phyloP scores from a whole-genome alignment of 2,329 filamentous ascomycete genomes.

The Dactylellina cionopaga region DNA sequence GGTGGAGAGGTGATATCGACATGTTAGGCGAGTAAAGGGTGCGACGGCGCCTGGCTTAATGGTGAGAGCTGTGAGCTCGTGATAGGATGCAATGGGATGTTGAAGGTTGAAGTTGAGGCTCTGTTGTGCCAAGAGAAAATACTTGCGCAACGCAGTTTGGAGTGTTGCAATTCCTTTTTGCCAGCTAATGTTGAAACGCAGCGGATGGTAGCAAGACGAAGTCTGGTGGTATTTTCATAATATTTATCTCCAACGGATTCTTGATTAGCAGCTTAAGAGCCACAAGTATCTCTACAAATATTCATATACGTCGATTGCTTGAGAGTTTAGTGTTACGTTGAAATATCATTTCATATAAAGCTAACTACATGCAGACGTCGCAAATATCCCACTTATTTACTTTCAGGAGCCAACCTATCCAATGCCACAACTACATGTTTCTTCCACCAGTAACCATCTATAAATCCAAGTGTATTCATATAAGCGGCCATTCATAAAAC shows the following conservation, averaged over 20 bases:
- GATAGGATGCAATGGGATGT: not conserved
- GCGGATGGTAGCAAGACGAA: too few relatives aligned
- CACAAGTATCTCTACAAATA: not conserved
- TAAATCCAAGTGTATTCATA: not conserved
- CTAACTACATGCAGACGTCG: too few relatives aligned
- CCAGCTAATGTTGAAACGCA: not conserved
- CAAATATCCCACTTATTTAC: too few relatives aligned
- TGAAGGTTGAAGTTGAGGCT: constrained; percentile 2
- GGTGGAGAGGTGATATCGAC: constrained; percentile 52
- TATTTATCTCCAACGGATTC: too few relatives aligned
- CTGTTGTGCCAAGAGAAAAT: constrained; percentile 40
- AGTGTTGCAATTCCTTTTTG: constrained; percentile 16
- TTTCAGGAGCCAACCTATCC: too few relatives aligned
- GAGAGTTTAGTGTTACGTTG: too few relatives aligned
- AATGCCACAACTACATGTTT: too few relatives aligned
- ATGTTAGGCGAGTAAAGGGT: constrained; percentile 1
- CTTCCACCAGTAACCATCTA: constrained; percentile 49
- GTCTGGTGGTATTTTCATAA: too few relatives aligned
- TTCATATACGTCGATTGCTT: not conserved
- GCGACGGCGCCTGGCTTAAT: not conserved
- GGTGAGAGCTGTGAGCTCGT: not conserved
- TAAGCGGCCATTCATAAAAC: not conserved
- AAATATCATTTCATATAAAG: too few relatives aligned
- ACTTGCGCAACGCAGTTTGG: constrained; percentile 13
- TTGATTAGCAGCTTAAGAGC: not conserved